A percentile compares a stretch with the other conserved stretches of the same genome.
Evolutionary conservation across 805 yeast species (phyloP).

Genomic region (Candida ascalaphidarum): DNA sequence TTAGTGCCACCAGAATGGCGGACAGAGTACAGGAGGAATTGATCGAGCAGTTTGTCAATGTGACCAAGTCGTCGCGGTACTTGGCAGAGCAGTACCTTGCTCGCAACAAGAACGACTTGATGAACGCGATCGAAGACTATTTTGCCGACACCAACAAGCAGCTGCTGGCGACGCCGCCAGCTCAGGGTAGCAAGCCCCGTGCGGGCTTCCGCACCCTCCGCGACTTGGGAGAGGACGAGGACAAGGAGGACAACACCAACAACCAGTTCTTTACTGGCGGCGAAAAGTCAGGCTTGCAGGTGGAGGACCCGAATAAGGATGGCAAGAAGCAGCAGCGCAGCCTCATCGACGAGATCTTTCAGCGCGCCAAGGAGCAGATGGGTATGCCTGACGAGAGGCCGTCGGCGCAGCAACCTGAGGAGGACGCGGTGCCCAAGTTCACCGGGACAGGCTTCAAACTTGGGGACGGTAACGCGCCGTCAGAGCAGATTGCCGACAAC

Average conservation of each 20-base stretch:
- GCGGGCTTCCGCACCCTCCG: conserved; percentile 28
- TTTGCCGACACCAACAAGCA: conserved; percentile 18
- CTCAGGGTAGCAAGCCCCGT: conserved; percentile 1
- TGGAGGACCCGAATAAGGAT: conserved; percentile 58
- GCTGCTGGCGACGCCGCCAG: too few species aligned
- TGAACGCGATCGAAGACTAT: conserved; percentile 33
- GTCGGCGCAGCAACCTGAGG: conserved; percentile 19
- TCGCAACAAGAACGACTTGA: conserved; percentile 27
- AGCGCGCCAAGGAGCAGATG: conserved; percentile 46
- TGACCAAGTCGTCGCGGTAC: conserved; percentile 24
- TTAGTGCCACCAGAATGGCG: conserved; percentile 10
- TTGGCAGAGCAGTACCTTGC: conserved; percentile 33
- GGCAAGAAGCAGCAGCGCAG: conserved; percentile 29
- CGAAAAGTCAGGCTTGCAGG: conserved; percentile 72
- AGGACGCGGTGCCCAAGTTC: conserved; percentile 18
- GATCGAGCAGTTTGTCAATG: conserved; percentile 26
- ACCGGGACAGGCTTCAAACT: conserved; percentile 45
- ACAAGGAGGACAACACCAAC: conserved; percentile 46
- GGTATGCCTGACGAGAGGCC: conserved; percentile 27
- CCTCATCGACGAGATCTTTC: conserved; percentile 61
- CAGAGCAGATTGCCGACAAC: conserved; percentile 27
- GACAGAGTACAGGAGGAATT: conserved; percentile 5
- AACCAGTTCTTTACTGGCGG: conserved; percentile 57
- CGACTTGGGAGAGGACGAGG: conserved; percentile 36
- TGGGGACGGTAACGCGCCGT: conserved; percentile 38